Percentiles rank a stretch among this genome's conserved stretches.
These are phyloP conservation scores for Nemania sp. DNA, from an alignment of 2,329 filamentous ascomycete genomes.

Conservation along the genomic window DNA sequence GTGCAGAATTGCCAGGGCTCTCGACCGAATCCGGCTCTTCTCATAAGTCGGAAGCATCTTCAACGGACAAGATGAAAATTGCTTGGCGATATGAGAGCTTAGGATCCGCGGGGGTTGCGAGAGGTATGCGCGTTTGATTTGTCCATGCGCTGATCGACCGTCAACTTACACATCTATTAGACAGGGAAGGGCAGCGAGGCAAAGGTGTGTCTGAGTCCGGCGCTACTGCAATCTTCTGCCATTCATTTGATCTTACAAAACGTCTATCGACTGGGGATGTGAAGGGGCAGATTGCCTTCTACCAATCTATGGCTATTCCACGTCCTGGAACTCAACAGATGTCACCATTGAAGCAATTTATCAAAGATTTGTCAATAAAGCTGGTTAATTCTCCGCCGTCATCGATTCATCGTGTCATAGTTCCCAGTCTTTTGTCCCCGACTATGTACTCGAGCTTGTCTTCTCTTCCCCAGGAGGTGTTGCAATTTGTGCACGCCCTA, in stretches of 20 bases:
- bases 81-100: constrained; percentile 95
- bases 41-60: constrained; percentile 43
- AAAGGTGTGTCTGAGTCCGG: constrained; percentile 22
- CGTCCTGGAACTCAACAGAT: constrained; percentile 27
- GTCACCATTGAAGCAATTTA: constrained; percentile 66
- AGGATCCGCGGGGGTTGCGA: constrained; percentile 66
- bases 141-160: neutral
- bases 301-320: constrained; percentile 43
- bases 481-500: constrained; percentile 81
- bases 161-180: constrained; percentile 26
- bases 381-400: constrained; percentile 61
- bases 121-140: constrained; percentile 56
- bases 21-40: constrained; percentile 47
- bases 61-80: constrained; percentile 91
- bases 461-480: constrained; percentile 70
- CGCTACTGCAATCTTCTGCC: constrained; percentile 60
- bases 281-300: constrained; percentile 57
- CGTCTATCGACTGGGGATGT: constrained; percentile 56
- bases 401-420: constrained; percentile 75
- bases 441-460: constrained; percentile 73
- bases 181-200: constrained; percentile 34
- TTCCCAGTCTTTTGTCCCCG: constrained; percentile 88
- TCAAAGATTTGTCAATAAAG: constrained; percentile 59
- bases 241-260: constrained; percentile 72
- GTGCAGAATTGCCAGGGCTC: constrained; percentile 78